Conservation (phyloP, 345 rosid genomes). For the Sonneratia caseolaris region DNA sequence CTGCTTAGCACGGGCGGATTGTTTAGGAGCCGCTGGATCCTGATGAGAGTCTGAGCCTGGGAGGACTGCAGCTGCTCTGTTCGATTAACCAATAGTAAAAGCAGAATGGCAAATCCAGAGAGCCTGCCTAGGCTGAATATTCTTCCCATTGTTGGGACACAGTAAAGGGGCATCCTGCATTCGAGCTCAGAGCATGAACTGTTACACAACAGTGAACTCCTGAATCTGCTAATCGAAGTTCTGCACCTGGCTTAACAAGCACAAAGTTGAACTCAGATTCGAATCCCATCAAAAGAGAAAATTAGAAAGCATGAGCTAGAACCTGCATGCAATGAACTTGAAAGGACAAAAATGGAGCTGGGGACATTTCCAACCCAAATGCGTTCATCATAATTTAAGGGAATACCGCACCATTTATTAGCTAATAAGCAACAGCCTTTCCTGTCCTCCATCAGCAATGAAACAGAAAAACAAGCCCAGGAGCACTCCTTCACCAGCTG, state of each 20-base stretch:
- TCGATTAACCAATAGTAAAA: constrained; percentile 26
- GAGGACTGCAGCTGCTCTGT: constrained; percentile 71
- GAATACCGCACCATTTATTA: not conserved
- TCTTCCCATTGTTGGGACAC: constrained; percentile 27
- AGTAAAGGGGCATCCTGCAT: not conserved
- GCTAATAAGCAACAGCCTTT: not conserved
- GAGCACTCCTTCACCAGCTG: not conserved
- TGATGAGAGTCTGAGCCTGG: constrained; percentile 53
- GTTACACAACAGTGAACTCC: not conserved
- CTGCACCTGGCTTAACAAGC: not conserved
- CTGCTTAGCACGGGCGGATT: constrained; percentile 44
- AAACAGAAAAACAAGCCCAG: not conserved
- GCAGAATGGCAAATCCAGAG: constrained; percentile 21
- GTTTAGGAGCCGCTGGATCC: constrained; percentile 58
- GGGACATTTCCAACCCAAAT: not conserved
- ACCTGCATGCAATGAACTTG: not conserved
- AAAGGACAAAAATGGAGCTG: not conserved
- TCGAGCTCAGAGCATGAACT: not conserved
- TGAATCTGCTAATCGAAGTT: not conserved
- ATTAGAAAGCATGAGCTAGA: not conserved
- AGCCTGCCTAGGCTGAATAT: constrained; percentile 20
- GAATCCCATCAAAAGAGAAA: not conserved
- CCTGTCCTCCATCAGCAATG: not conserved
- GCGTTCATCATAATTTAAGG: not conserved
- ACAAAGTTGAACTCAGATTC: not conserved